Base-by-base conservation (phyloP, 352 stramenopile genomes). In the Pythium aristosporum region DNA sequence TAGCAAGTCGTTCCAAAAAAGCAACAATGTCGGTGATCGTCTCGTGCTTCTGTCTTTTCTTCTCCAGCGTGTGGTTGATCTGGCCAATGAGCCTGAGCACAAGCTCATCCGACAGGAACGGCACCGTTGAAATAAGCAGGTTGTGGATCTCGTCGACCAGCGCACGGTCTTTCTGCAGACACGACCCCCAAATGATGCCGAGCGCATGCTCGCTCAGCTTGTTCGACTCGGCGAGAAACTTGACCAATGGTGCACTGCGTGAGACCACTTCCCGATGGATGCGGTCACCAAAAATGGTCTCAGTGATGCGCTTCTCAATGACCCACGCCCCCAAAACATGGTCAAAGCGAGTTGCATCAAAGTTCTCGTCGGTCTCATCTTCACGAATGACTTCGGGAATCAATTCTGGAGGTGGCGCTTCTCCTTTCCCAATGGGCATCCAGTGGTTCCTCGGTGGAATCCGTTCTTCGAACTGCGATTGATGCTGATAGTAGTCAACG, bases 401-500 rank as follows among this genome's bases (percentile, higher is more conserved):
- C 15, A 94, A 51, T 57, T 94, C 81, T 2, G 88, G 88, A 6
- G 85, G 73, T 20, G 86, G 86, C 0, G 74, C 72, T 39, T 88
- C 78, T 32, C 88, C 88, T 68, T 88, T 90, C 10, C 82, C 79
- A 20, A 83, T 92, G 5, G 83, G 73, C 21, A 97, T 72, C 96
- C 96, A 99, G 54, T 97, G 94, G 30, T 75, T 71, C 25, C 73
- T 77, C 9, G 94, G 93, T 5, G 97, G 97, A 34, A 98, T 66
- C 18, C 79, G 89, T 64, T 99, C 94, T 73, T 99, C 95, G 54
- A 96, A 83, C 60, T 90, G 80, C 3, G 92, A 98, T 71, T 98
- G 97, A 65, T 99, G 95, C 71, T 99, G 96, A 73, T 99, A 99
- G 73, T 99, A 99, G 73, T 99, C 96, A 65, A 99, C 96, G 75